These are phyloP conservation scores for Claviceps capensis DNA, from an alignment of 2,329 filamentous ascomycete species.

Conservation along the genomic window DNA sequence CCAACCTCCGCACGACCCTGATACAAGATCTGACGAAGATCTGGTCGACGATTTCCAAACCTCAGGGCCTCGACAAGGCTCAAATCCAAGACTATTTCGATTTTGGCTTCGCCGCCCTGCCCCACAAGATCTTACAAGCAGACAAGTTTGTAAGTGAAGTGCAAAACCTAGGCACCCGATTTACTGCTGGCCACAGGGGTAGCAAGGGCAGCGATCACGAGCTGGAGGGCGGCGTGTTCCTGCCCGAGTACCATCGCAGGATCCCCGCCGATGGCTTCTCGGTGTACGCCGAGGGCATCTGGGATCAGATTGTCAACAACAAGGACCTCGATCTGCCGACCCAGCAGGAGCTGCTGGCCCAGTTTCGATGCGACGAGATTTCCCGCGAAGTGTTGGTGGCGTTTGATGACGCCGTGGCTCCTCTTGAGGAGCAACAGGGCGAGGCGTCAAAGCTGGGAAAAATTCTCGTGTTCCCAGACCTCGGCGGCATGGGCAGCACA, in stretches of 20 bases:
- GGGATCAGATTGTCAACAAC: constrained; percentile 98
- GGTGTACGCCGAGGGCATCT: constrained; percentile 82
- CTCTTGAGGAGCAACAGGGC: constrained; percentile 75
- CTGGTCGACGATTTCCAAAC: constrained; percentile 88
- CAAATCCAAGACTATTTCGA: constrained; percentile 96
- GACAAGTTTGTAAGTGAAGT: constrained; percentile 80
- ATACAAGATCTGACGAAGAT: constrained; percentile 84
- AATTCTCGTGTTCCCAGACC: constrained; percentile 55
- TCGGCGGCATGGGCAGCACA: constrained; percentile 59
- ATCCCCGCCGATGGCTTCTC: constrained; percentile 97
- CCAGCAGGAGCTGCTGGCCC: constrained; percentile 89
- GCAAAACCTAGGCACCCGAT: constrained; percentile 64
- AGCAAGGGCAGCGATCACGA: constrained; percentile 57
- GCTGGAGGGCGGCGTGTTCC: constrained; percentile 66
- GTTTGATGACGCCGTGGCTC: constrained; percentile 71
- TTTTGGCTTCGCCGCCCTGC: constrained; percentile 89
- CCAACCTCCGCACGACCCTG: constrained; percentile 80
- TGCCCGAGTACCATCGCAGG: constrained; percentile 87
- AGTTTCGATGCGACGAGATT: constrained; percentile 97
- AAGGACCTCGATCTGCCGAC: constrained; percentile 95
- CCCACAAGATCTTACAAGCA: constrained; percentile 91
- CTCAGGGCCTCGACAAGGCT: constrained; percentile 72
- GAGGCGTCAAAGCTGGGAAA: constrained; percentile 62
- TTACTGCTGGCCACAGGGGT: constrained; percentile 67
- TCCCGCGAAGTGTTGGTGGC: constrained; percentile 70